Base-by-base conservation (phyloP, 2,329 filamentous ascomycete genomes). In the Colletotrichum gigasporum region DNA sequence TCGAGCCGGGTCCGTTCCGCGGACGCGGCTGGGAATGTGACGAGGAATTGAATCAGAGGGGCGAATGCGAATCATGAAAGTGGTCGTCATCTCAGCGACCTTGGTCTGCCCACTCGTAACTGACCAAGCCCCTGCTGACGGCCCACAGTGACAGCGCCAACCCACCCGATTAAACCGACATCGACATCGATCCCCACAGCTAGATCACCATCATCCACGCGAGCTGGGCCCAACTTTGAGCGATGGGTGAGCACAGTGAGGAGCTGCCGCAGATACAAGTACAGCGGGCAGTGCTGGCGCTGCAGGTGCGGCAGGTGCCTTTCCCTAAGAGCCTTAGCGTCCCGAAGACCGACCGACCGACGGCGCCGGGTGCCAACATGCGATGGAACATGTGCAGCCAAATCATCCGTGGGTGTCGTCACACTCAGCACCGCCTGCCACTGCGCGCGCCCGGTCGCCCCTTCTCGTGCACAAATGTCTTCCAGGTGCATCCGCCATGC, bases 21-120 rank as follows among this genome's bases (percentile, higher is more conserved):
- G n/a, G n/a, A n/a, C n/a, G n/a, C n/a, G n/a, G n/a, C n/a, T 35
- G 30, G 18, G 16, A 48, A 28, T 26, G 39, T 9, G n/a, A 24
- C 22, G 47, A 16, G 47, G 47, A 51, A 51, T 51, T 24, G 30
- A 8, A 35, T 51, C 28, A 18, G 22, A 51, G 60, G 58, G 59
- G 59, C 52, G 44, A 51, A 57, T 57, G 59, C 59, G 44, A 50
- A 62, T 62, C 52, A 62, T 50, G 48, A n/a, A 20, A 41, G 52
- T 37, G 26, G 60, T 59, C 53, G 53, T 58, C 60, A 58, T 59
- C 53, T 63, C 37, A 47, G 45, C 35, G 30, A 24, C 35, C 54
- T 52, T 28, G 59, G 59, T 63, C 51, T 51, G 22, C 37, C 52
- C 52, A 62, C 57, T 53, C 24, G 14, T 20, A 30, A 26, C 45